These are phyloP conservation scores for Oryza longistaminata DNA, from an alignment of 176 grass and related monocot genomes.

Conservation along the genomic window DNA sequence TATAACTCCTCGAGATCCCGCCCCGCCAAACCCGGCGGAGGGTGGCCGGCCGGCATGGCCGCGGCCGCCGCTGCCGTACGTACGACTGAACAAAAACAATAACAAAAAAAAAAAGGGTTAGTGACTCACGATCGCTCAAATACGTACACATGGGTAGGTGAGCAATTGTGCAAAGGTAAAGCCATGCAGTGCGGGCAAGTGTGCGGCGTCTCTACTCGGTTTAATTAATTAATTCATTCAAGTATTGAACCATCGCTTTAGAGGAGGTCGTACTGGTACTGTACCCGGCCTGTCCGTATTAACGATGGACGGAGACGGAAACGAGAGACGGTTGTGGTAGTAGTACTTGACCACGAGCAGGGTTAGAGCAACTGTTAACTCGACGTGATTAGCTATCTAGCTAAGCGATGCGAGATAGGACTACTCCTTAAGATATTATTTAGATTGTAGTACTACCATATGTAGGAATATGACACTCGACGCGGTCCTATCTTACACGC, in stretches of 20 bases:
- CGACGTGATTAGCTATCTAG: background rate
- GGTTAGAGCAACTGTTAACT: background rate
- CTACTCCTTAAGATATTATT: background rate
- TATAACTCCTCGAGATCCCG: constrained; percentile 17
- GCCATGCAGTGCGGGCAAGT: background rate
- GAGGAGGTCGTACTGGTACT: background rate
- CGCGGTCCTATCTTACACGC: background rate
- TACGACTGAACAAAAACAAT: background rate
- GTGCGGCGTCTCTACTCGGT: background rate
- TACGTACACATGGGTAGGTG: background rate
- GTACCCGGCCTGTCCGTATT: background rate
- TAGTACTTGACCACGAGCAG: background rate
- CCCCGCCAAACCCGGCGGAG: background rate
- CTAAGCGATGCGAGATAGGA: background rate
- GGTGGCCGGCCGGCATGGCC: background rate
- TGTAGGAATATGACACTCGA: background rate
- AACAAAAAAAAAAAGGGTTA: background rate
- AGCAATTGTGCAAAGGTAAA: background rate
- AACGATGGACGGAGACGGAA: background rate
- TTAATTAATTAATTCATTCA: background rate
- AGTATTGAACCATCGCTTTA: background rate
- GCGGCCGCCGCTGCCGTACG: constrained; percentile 11
- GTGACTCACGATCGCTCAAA: background rate
- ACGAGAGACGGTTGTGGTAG: background rate
- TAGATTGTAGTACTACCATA: no score